Evolutionary conservation across 1,284 basidiomycete genomes (phyloP).

Genomic region (Papiliotrema nemorosa): DNA sequence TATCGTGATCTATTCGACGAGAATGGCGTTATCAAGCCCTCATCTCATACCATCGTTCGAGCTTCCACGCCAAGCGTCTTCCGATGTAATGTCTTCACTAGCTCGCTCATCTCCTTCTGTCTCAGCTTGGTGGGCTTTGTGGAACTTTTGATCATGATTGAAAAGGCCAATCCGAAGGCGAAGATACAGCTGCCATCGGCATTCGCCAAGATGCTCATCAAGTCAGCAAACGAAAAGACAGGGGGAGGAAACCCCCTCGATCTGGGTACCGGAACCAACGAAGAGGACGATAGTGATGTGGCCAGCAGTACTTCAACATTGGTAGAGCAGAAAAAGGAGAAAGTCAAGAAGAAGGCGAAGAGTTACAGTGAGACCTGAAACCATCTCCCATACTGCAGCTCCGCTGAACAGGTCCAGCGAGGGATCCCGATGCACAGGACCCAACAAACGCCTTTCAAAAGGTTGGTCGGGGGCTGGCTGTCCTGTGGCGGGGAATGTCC

Average conservation of each 20-base stretch:
- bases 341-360: slow-evolving; percentile 13
- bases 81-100: slow-evolving; percentile 50
- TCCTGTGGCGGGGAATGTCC: slow-evolving; percentile 22
- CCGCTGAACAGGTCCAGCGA: slow-evolving; percentile 16
- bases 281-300: slow-evolving; percentile 15
- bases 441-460: slow-evolving; percentile 38
- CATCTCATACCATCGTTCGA: slow-evolving; percentile 8
- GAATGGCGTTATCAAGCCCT: slow-evolving; percentile 35
- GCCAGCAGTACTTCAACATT: slow-evolving; percentile 14
- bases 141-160: slow-evolving; percentile 40
- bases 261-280: slow-evolving; percentile 21
- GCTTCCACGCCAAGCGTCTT: slow-evolving; percentile 46
- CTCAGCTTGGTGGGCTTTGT: slow-evolving; percentile 40
- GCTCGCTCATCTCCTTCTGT: slow-evolving; percentile 45
- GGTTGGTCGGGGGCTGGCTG: slow-evolving; percentile 23
- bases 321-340: slow-evolving; percentile 15
- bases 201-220: slow-evolving; percentile 46
- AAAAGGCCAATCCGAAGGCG: slow-evolving; percentile 40
- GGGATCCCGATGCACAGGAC: slow-evolving; percentile 43
- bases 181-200: slow-evolving; percentile 51
- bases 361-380: slow-evolving; percentile 8
- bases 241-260: slow-evolving; percentile 30
- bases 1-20: slow-evolving; percentile 50
- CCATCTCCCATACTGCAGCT: no score
- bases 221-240: slow-evolving; percentile 30